phyloP scores from a whole-genome alignment of 129 eudicot species.

The Sambucus nigra region DNA sequence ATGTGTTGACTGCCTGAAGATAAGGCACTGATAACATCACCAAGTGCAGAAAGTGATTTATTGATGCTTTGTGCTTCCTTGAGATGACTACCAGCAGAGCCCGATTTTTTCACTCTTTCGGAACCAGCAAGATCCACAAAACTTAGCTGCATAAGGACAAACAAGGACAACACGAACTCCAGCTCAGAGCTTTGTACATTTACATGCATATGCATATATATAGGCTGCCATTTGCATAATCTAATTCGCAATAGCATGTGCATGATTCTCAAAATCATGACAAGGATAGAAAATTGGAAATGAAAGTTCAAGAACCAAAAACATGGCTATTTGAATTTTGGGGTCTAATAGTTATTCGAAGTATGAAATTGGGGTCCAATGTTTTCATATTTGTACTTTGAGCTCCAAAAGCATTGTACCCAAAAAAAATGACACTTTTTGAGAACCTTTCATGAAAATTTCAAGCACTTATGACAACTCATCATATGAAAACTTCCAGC shows the following conservation, averaged over 20 bases:
- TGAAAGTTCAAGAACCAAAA: not conserved
- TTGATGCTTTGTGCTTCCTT: conserved; percentile 98
- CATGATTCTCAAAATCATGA: not conserved
- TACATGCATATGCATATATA: not conserved
- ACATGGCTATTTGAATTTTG: too few species aligned
- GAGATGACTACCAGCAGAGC: conserved; percentile 71
- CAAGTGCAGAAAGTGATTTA: conserved; percentile 93
- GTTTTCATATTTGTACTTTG: too few species aligned
- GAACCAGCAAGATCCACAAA: conserved; percentile 99
- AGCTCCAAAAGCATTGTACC: too few species aligned
- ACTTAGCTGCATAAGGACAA: conserved; percentile 54
- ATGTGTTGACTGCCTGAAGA: conserved; percentile 86
- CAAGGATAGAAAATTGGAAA: not conserved
- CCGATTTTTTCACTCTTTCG: conserved; percentile 89
- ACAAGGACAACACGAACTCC: not conserved
- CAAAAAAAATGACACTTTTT: too few species aligned
- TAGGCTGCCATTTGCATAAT: not conserved
- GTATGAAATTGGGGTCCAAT: too few species aligned
- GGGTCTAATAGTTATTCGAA: too few species aligned
- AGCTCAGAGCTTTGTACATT: not conserved
- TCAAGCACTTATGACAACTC: too few species aligned
- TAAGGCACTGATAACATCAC: conserved; percentile 94
- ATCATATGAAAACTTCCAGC: too few species aligned
- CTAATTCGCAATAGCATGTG: not conserved
- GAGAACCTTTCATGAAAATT: too few species aligned